phyloP scores from a whole-genome alignment of 2,329 filamentous ascomycete species.

The Pseudovirgaria hyperparasitica region DNA sequence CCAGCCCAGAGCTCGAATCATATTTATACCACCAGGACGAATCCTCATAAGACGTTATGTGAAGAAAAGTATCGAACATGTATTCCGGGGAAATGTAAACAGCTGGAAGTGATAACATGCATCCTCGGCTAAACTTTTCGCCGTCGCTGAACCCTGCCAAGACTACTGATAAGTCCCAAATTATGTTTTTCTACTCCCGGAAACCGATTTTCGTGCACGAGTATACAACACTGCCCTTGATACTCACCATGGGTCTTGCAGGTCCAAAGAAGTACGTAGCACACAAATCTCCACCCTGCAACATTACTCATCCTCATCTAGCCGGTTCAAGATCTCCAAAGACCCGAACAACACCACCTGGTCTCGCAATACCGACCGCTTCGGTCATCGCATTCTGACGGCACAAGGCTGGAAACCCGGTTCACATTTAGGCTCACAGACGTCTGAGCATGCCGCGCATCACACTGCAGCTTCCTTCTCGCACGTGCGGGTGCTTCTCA shows the following conservation, averaged over 20 bases:
- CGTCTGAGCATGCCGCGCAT: slow-evolving; percentile 60
- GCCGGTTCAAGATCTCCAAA: slow-evolving; percentile 60
- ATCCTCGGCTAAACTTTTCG: no score
- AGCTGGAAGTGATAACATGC: no score
- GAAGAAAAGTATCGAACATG: no score
- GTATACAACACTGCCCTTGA: no score
- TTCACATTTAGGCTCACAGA: slow-evolving; percentile 63
- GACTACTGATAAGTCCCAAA: no score
- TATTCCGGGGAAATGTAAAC: no score
- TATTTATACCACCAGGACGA: no score
- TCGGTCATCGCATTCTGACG: slow-evolving; percentile 80
- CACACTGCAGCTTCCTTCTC: slow-evolving; percentile 72
- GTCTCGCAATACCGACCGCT: slow-evolving; percentile 68
- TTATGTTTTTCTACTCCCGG: background rate
- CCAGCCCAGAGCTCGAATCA: no score
- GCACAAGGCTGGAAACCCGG: slow-evolving; percentile 87
- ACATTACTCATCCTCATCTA: slow-evolving; percentile 21
- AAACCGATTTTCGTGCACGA: background rate
- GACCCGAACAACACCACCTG: slow-evolving; percentile 96
- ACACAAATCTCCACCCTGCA: slow-evolving; percentile 1
- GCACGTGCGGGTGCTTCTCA: slow-evolving; percentile 72
- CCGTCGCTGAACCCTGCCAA: no score
- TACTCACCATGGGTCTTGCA: slow-evolving; percentile 53
- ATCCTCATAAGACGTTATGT: no score
- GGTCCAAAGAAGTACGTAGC: slow-evolving; percentile 49